Evolutionary conservation across 352 stramenopile species (phyloP).

Genomic region (Phytophthora agathidicida): DNA sequence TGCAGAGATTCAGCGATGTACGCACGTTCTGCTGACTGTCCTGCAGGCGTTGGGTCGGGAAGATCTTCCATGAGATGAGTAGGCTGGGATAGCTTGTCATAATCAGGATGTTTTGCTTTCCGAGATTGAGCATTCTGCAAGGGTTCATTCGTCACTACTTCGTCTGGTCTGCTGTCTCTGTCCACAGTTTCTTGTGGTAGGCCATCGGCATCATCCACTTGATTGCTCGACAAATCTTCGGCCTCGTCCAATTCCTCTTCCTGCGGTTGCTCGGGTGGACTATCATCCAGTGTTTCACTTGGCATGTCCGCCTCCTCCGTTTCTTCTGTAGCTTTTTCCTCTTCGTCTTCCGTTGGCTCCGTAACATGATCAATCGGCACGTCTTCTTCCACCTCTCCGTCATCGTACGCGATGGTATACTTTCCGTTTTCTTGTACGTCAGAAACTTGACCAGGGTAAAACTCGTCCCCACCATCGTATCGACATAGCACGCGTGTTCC

Average conservation of each 20-base stretch:
- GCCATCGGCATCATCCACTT: neutral
- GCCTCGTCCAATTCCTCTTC: slow-evolving; percentile 15
- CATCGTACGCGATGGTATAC: slow-evolving; percentile 85
- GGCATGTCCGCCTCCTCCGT: slow-evolving; percentile 25
- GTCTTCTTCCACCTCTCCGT: slow-evolving; percentile 70
- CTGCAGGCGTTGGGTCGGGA: neutral
- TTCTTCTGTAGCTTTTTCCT: neutral
- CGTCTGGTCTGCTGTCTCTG: neutral
- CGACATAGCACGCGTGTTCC: slow-evolving; percentile 72
- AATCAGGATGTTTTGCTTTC: neutral
- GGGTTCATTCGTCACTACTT: neutral
- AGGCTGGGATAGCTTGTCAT: neutral
- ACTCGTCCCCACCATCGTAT: slow-evolving; percentile 74
- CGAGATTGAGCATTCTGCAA: neutral
- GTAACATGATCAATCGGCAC: slow-evolving; percentile 61
- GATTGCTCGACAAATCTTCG: slow-evolving; percentile 1
- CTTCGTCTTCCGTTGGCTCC: slow-evolving; percentile 29
- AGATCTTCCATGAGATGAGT: slow-evolving; percentile 7
- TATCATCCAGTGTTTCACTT: neutral
- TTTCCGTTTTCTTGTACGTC: slow-evolving; percentile 65
- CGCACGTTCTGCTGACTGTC: slow-evolving; percentile 43
- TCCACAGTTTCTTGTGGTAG: slow-evolving; percentile 1
- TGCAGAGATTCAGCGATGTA: slow-evolving; percentile 54
- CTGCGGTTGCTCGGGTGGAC: slow-evolving; percentile 1
- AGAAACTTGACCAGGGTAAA: slow-evolving; percentile 66